Conservation (phyloP, 2,329 filamentous ascomycete species). For the Fusarium lateritium region DNA sequence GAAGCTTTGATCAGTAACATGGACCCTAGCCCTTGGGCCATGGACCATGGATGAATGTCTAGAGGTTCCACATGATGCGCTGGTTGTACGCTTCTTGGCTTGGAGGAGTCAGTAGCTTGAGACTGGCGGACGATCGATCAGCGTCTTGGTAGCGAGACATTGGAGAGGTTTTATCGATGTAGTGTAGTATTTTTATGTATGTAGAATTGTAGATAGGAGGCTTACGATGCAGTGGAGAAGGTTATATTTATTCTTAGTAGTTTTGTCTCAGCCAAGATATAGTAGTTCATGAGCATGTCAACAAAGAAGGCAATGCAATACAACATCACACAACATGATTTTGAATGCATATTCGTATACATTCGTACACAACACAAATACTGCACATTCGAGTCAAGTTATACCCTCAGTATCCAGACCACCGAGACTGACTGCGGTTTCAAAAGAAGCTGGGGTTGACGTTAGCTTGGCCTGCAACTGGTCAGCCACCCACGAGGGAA, state of each 20-base stretch:
- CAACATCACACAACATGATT: neutral
- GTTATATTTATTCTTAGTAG: slow-evolving; percentile 19
- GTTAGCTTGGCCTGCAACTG: slow-evolving; percentile 31
- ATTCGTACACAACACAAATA: neutral
- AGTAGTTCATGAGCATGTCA: neutral
- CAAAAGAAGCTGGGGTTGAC: slow-evolving; percentile 47
- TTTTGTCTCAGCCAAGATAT: neutral
- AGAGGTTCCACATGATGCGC: slow-evolving; percentile 11
- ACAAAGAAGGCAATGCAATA: neutral
- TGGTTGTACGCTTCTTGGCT: slow-evolving; percentile 1
- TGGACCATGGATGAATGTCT: neutral
- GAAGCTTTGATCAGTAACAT: slow-evolving; percentile 19
- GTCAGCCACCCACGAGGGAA: slow-evolving; percentile 30
- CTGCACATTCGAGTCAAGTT: slow-evolving; percentile 18
- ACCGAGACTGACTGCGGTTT: slow-evolving; percentile 32
- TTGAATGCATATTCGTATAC: slow-evolving; percentile 1
- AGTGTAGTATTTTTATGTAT: slow-evolving; percentile 13
- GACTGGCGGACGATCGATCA: slow-evolving; percentile 22
- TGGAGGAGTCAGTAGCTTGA: slow-evolving; percentile 6
- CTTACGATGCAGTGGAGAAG: slow-evolving; percentile 19
- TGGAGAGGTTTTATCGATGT: slow-evolving; percentile 20
- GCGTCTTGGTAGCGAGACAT: slow-evolving; percentile 4
- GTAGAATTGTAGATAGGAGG: slow-evolving; percentile 7
- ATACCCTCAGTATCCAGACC: slow-evolving; percentile 2
- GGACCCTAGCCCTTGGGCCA: neutral